Evolutionary conservation across 192 early-diverging fungal species (phyloP).

Genomic region (Polychytrium aggregatum): DNA sequence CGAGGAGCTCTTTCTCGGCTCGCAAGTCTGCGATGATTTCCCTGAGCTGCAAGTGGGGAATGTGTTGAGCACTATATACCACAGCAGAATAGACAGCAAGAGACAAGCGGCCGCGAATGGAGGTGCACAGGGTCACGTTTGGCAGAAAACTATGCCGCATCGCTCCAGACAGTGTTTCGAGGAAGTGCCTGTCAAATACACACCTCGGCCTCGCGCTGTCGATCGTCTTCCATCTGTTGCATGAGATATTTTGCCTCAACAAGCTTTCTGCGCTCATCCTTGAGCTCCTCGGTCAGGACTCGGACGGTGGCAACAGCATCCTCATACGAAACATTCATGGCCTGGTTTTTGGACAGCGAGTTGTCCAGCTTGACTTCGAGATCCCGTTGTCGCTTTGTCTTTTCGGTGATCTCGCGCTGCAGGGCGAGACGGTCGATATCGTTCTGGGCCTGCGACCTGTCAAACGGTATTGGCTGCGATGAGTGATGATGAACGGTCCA

Average conservation of each 20-base stretch:
- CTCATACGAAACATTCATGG: conserved; percentile 21
- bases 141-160: too few species aligned
- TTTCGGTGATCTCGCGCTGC: conserved; percentile 30
- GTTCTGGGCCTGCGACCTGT: conserved; percentile 25
- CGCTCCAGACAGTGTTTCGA: too few species aligned
- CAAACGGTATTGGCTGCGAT: too few species aligned
- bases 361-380: conserved; percentile 8
- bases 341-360: conserved; percentile 27
- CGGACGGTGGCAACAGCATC: conserved; percentile 24
- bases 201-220: too few species aligned
- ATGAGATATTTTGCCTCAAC: conserved; percentile 27
- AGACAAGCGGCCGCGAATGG: too few species aligned
- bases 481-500: too few species aligned
- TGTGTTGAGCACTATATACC: background rate
- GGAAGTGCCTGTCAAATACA: too few species aligned
- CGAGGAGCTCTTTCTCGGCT: conserved; percentile 32
- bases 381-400: conserved; percentile 16
- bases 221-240: too few species aligned
- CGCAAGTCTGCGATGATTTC: conserved; percentile 36
- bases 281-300: conserved; percentile 28
- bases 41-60: conserved; percentile 13
- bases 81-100: too few species aligned
- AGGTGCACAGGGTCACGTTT: too few species aligned
- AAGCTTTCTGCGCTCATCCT: conserved; percentile 29
- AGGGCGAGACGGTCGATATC: conserved; percentile 31